These are phyloP conservation scores for Aspergillus pseudonomiae DNA, from an alignment of 2,329 filamentous ascomycete species.

Conservation along the genomic window DNA sequence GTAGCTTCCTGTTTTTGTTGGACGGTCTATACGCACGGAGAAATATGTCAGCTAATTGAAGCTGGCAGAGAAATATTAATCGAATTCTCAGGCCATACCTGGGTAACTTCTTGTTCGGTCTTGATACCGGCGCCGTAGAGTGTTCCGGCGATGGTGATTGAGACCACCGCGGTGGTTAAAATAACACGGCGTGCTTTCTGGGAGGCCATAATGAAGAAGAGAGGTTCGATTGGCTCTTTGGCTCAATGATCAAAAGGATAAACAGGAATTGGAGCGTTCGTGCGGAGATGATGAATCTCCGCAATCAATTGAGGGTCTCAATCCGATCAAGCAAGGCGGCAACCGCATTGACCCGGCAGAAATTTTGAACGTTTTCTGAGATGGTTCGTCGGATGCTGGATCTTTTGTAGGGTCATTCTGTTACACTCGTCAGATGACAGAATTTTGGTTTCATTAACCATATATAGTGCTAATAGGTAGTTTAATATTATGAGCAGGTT, in stretches of 20 bases:
- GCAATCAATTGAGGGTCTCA: background rate
- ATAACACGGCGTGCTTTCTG: constrained; percentile 53
- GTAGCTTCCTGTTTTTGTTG: constrained; percentile 54
- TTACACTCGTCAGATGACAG: background rate
- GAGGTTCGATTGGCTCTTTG: background rate
- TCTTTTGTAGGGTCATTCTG: background rate
- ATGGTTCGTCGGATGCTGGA: background rate
- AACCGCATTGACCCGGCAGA: background rate
- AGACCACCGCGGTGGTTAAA: constrained; percentile 58
- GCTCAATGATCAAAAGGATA: background rate
- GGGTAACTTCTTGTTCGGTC: constrained; percentile 52
- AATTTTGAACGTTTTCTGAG: background rate
- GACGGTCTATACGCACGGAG: background rate
- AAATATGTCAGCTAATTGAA: background rate
- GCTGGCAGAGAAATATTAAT: background rate
- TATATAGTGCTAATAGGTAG: accelerated
- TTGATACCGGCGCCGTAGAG: constrained; percentile 64
- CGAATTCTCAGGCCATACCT: constrained; percentile 45
- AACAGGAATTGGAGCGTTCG: background rate
- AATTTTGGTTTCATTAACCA: too few species aligned
- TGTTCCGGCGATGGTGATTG: constrained; percentile 60
- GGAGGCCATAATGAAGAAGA: constrained; percentile 8
- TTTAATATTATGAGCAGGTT: background rate
- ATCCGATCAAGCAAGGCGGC: background rate
- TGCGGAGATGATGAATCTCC: background rate